Conservation (phyloP, 1,284 basidiomycete genomes). For the Malassezia japonica region DNA sequence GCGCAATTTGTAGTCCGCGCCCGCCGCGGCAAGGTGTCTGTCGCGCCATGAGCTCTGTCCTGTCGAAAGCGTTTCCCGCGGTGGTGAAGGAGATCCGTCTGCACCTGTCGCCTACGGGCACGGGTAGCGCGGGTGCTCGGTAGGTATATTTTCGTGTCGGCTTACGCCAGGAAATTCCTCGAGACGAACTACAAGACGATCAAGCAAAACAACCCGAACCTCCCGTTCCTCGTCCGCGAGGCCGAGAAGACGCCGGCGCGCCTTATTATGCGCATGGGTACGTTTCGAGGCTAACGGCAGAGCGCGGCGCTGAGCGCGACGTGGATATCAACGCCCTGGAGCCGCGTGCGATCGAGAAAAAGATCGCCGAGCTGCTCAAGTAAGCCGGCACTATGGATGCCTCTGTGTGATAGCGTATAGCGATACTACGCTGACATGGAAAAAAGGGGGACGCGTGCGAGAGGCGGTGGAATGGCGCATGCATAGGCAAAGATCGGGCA, state of each 20-base stretch:
- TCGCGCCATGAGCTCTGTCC: conserved; percentile 13
- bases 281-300: conserved; percentile 23
- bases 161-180: conserved; percentile 38
- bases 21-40: too few relatives aligned
- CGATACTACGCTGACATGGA: too few relatives aligned
- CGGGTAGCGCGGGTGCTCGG: conserved; percentile 40
- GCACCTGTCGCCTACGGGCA: conserved; percentile 44
- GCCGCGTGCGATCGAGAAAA: conserved; percentile 40
- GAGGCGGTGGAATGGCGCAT: too few relatives aligned
- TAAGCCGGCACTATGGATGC: too few relatives aligned
- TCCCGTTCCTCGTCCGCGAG: conserved; percentile 46
- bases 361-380: conserved; percentile 34
- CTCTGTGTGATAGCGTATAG: too few relatives aligned
- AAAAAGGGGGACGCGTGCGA: too few relatives aligned
- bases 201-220: conserved; percentile 43
- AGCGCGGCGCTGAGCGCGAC: conserved; percentile 41
- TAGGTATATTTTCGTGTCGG: conserved; percentile 18
- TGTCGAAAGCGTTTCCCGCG: conserved; percentile 35
- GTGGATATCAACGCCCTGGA: conserved; percentile 41
- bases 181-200: conserved; percentile 38
- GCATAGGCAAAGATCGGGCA: too few relatives aligned
- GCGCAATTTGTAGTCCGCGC: too few relatives aligned
- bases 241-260: conserved; percentile 40
- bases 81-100: conserved; percentile 45
- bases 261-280: conserved; percentile 45